phyloP scores from a whole-genome alignment of 2,329 filamentous ascomycete genomes.

The Colletotrichum sp. region DNA sequence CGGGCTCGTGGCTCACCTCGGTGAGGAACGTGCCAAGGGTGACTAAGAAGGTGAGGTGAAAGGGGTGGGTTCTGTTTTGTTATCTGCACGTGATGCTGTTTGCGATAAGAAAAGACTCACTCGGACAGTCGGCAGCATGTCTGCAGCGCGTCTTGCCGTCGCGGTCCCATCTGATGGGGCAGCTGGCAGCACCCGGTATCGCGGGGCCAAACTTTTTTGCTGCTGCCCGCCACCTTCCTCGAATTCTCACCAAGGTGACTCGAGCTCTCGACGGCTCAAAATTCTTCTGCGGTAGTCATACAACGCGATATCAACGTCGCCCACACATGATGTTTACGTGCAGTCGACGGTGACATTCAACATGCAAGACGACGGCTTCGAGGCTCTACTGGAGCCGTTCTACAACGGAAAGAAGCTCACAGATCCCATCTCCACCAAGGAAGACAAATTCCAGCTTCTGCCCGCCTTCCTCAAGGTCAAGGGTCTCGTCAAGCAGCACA shows the following conservation, averaged over 20 bases:
- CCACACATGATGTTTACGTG: slow-evolving; percentile 20
- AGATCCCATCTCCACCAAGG: slow-evolving; percentile 66
- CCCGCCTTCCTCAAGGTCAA: slow-evolving; percentile 99
- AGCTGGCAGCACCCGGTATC: slow-evolving; percentile 18
- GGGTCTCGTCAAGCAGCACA: slow-evolving; percentile 94
- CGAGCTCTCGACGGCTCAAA: slow-evolving; percentile 9
- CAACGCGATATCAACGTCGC: background rate
- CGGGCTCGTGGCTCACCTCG: background rate
- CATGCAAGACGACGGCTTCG: slow-evolving; percentile 69
- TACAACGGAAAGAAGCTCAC: slow-evolving; percentile 73
- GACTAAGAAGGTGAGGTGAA: background rate
- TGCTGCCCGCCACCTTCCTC: slow-evolving; percentile 4
- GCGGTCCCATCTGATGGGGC: background rate
- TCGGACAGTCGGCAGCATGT: background rate
- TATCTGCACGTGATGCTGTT: background rate
- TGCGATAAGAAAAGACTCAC: background rate
- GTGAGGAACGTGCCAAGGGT: background rate
- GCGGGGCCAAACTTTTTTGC: slow-evolving; percentile 27
- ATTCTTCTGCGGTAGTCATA: background rate
- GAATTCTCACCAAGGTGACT: slow-evolving; percentile 18
- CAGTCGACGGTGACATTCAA: slow-evolving; percentile 26
- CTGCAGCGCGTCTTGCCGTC: background rate
- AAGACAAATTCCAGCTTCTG: slow-evolving; percentile 96
- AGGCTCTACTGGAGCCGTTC: slow-evolving; percentile 70
- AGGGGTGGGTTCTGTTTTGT: background rate